A percentile compares a stretch with the other conserved stretches of the same genome.
Evolutionary conservation across 1,139 yeast species (phyloP).

Genomic region (Casaregolazyma lundiana): DNA sequence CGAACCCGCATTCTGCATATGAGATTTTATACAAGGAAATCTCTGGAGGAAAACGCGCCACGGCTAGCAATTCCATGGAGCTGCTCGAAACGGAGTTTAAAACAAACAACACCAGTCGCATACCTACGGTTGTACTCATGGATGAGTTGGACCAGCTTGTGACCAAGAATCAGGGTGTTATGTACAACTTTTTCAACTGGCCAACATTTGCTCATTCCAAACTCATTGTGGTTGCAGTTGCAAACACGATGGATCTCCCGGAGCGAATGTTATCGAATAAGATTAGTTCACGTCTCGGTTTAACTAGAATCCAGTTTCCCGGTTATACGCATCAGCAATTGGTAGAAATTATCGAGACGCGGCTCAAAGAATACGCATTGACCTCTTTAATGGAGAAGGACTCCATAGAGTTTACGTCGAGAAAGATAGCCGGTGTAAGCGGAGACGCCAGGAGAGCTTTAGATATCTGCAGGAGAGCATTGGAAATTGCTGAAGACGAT

Average conservation of each 20-base stretch:
- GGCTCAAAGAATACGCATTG: conserved; percentile 51
- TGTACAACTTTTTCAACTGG: conserved; percentile 98
- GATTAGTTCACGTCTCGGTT: conserved; percentile 85
- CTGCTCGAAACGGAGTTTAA: conserved; percentile 52
- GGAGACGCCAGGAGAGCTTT: conserved; percentile 97
- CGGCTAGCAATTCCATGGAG: conserved; percentile 59
- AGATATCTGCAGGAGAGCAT: conserved; percentile 83
- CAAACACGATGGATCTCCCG: conserved; percentile 96
- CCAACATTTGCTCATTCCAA: conserved; percentile 79
- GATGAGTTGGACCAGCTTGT: conserved; percentile 94
- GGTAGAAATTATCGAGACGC: conserved; percentile 63
- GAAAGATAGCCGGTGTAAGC: conserved; percentile 92
- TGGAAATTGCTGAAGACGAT: conserved; percentile 69
- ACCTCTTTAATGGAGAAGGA: conserved; percentile 49
- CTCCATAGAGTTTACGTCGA: conserved; percentile 86
- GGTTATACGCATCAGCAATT: conserved; percentile 84
- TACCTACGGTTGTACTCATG: conserved; percentile 69
- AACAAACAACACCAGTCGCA: conserved; percentile 32
- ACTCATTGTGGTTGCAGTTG: conserved; percentile 85
- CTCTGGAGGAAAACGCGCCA: conserved; percentile 52
- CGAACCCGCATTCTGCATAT: conserved; percentile 83
- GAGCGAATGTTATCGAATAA: conserved; percentile 84
- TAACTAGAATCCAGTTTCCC: conserved; percentile 78
- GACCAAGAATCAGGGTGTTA: conserved; percentile 76
- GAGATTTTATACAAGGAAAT: conserved; percentile 76